Conservation (phyloP, 2,329 filamentous ascomycete species). For the Juglanconis oblonga region DNA sequence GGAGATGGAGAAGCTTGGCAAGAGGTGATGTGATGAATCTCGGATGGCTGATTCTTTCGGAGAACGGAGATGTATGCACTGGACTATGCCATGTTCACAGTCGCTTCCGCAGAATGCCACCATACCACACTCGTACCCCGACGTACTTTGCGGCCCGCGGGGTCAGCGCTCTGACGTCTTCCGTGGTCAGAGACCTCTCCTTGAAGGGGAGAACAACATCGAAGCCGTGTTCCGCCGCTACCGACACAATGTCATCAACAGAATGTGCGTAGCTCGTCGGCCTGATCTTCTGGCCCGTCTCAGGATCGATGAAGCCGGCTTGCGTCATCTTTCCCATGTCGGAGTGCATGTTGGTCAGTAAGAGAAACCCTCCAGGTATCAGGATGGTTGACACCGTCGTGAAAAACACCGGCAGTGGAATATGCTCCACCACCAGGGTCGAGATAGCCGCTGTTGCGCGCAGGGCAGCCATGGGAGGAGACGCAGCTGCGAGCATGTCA, state of each 20-base stretch:
- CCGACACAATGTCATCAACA: conserved; percentile 47
- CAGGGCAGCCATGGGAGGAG: conserved; percentile 23
- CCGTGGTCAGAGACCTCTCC: conserved; percentile 28
- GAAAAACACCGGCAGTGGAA: conserved; percentile 52
- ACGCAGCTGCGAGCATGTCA: conserved; percentile 39
- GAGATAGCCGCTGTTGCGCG: conserved; percentile 41
- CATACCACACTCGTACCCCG: conserved; percentile 53
- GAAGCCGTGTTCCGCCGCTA: conserved; percentile 44
- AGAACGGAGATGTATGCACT: neutral
- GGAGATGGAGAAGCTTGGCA: neutral
- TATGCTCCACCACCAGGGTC: conserved; percentile 64
- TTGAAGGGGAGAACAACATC: conserved; percentile 19
- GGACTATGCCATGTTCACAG: neutral
- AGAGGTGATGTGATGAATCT: neutral
- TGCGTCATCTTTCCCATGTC: conserved; percentile 60
- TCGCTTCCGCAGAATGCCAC: conserved; percentile 39
- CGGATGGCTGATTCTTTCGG: neutral
- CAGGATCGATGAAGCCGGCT: conserved; percentile 58
- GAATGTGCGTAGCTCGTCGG: conserved; percentile 57
- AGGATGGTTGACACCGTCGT: conserved; percentile 40
- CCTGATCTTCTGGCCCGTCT: conserved; percentile 53
- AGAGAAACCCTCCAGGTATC: conserved; percentile 44
- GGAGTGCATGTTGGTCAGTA: conserved; percentile 68
- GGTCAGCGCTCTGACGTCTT: conserved; percentile 57
- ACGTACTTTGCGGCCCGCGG: conserved; percentile 63